Conservation (phyloP, 495 filamentous ascomycete species). For the Friedmanniomyces simplex region DNA sequence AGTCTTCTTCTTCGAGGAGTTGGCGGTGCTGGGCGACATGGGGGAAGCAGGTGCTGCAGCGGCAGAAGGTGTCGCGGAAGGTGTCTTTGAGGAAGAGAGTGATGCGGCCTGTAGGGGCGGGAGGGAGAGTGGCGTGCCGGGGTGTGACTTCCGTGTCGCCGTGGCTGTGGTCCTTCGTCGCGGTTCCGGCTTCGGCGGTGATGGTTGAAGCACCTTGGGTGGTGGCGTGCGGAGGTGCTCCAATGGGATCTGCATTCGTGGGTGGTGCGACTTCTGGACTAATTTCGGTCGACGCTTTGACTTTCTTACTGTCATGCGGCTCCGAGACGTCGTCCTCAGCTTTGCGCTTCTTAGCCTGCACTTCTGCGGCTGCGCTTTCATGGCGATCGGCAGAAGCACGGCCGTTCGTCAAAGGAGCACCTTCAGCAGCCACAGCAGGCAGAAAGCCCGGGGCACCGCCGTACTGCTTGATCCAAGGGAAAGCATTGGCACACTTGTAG, state of each 20-base stretch:
- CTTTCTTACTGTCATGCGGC: conserved; percentile 24
- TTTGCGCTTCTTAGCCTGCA: conserved; percentile 62
- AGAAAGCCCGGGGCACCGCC: conserved; percentile 78
- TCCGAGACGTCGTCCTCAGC: conserved; percentile 45
- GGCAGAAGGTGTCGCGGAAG: conserved; percentile 73
- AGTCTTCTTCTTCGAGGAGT: conserved; percentile 86
- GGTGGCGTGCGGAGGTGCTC: too few species aligned
- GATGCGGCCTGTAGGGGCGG: conserved; percentile 44
- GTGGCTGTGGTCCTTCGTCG: background rate
- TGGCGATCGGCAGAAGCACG: background rate
- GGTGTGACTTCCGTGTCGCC: conserved; percentile 24
- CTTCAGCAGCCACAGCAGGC: conserved; percentile 43
- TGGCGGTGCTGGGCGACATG: conserved; percentile 57
- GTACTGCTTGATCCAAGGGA: conserved; percentile 88
- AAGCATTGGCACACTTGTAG: conserved; percentile 81
- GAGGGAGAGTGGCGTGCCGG: conserved; percentile 41
- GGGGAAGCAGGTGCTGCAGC: conserved; percentile 67
- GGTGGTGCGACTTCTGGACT: too few species aligned
- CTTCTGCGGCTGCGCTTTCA: conserved; percentile 12
- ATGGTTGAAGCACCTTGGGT: too few species aligned
- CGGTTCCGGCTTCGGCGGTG: too few species aligned
- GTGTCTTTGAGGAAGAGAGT: conserved; percentile 68
- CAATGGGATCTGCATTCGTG: too few species aligned
- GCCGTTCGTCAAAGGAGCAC: conserved; percentile 1
- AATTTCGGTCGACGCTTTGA: conserved; percentile 20